These are phyloP conservation scores for Ophiostoma piceae DNA, from an alignment of 2,329 filamentous ascomycete genomes.

Conservation along the genomic window DNA sequence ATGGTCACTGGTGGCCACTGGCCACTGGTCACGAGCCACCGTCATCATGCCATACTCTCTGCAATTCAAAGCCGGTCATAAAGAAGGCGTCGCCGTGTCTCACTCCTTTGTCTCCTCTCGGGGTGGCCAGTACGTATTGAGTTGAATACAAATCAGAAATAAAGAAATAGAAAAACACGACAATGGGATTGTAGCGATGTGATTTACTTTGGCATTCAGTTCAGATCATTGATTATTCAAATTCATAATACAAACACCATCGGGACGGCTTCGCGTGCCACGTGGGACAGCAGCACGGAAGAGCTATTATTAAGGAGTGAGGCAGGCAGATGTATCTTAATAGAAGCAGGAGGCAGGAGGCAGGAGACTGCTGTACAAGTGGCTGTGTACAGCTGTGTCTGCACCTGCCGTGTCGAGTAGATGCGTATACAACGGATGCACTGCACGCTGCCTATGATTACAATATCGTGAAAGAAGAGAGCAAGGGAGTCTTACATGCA, in stretches of 20 bases:
- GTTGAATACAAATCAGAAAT: not conserved
- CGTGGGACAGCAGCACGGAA: conserved; percentile 22
- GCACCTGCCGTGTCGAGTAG: not conserved
- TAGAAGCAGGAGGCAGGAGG: not conserved
- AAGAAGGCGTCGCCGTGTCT: conserved; percentile 4
- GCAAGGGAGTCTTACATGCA: too few species aligned
- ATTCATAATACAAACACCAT: not conserved
- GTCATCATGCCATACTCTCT: too few species aligned
- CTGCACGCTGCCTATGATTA: not conserved
- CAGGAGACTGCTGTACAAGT: not conserved
- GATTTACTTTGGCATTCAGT: too few species aligned
- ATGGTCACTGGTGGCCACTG: not conserved
- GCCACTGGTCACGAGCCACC: not conserved
- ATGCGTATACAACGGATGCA: not conserved
- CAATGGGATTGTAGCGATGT: not conserved
- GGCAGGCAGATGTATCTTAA: not conserved
- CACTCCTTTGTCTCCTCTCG: not conserved
- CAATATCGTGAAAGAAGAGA: too few species aligned
- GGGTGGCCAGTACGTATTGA: not conserved
- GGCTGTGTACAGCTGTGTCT: not conserved
- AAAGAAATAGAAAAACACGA: not conserved
- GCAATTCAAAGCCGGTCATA: too few species aligned
- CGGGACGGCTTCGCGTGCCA: conserved; percentile 23
- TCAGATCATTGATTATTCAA: too few species aligned
- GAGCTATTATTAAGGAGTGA: not conserved